These are phyloP conservation scores for Polytrichum commune DNA, from an alignment of 225 moss, liverwort and hornwort genomes.

Conservation along the genomic window DNA sequence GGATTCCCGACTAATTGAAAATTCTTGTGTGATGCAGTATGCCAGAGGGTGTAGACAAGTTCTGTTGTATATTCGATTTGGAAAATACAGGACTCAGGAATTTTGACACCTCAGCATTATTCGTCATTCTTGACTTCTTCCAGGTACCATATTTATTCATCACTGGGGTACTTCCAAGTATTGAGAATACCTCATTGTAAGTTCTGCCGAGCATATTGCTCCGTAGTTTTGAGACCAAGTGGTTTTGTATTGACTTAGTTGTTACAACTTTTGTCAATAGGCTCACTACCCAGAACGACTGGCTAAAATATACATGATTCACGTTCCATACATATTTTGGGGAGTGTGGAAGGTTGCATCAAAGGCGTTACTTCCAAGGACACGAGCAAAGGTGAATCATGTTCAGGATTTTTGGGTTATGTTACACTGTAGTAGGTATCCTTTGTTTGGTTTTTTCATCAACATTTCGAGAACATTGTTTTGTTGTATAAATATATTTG, in stretches of 20 bases:
- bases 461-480: neutral
- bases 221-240: too few species aligned
- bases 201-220: too few species aligned
- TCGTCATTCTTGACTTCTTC: slow-evolving; percentile 23
- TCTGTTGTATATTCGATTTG: slow-evolving; percentile 21
- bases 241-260: too few species aligned
- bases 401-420: neutral
- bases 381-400: slow-evolving; percentile 27
- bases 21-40: slow-evolving; percentile 17
- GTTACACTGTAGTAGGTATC: neutral
- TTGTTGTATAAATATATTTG: too few species aligned
- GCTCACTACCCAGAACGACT: slow-evolving; percentile 37
- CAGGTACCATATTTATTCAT: slow-evolving; percentile 14
- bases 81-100: slow-evolving; percentile 23
- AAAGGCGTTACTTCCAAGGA: slow-evolving; percentile 19
- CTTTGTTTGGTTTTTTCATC: neutral
- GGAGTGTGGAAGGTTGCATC: slow-evolving; percentile 20
- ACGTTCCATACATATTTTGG: slow-evolving; percentile 16
- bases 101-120: slow-evolving; percentile 25
- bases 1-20: too few species aligned
- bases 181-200: too few species aligned
- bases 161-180: too few species aligned
- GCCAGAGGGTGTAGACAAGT: slow-evolving; percentile 30
- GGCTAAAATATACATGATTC: slow-evolving; percentile 16
- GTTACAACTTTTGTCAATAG: neutral